Conservation (phyloP, 371 early-diverging fungal species). For the Mortierella sp. region DNA sequence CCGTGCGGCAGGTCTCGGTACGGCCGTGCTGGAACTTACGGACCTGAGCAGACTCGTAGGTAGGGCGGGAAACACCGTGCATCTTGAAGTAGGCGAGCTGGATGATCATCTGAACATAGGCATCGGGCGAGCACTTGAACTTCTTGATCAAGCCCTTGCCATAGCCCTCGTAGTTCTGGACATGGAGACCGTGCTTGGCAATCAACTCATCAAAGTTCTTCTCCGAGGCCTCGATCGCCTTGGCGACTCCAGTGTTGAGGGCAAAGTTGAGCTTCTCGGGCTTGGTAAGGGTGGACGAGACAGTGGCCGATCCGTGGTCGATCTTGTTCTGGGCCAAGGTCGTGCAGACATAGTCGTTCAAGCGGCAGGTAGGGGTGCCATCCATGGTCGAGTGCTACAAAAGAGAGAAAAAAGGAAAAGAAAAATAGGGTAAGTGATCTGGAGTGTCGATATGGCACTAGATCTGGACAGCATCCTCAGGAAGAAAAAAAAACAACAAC, state of each 20-base stretch:
- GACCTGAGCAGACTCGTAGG: constrained; percentile 94
- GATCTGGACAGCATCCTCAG: too few species aligned
- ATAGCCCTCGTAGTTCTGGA: constrained; percentile 83
- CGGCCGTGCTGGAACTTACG: constrained; percentile 92
- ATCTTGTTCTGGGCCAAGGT: constrained; percentile 66
- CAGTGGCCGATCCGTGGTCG: constrained; percentile 65
- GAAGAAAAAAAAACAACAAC: background rate
- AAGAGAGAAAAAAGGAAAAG: background rate
- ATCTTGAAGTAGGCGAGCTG: constrained; percentile 95
- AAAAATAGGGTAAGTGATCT: background rate
- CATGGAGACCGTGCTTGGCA: constrained; percentile 81
- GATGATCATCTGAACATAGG: constrained; percentile 94
- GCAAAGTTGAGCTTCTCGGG: constrained; percentile 80
- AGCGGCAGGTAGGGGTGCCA: constrained; percentile 88
- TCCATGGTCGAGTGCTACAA: constrained; percentile 95
- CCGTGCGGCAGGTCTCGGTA: constrained; percentile 95
- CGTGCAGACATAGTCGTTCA: constrained; percentile 66
- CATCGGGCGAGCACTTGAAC: constrained; percentile 90
- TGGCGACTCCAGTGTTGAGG: constrained; percentile 60
- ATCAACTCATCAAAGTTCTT: constrained; percentile 76
- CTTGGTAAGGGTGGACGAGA: constrained; percentile 63
- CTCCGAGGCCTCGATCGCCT: constrained; percentile 72
- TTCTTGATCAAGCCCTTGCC: constrained; percentile 95
- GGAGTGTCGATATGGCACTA: background rate
- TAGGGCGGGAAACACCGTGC: constrained; percentile 80